phyloP scores from a whole-genome alignment of 495 filamentous ascomycete genomes.

The Penicillium ucsense region DNA sequence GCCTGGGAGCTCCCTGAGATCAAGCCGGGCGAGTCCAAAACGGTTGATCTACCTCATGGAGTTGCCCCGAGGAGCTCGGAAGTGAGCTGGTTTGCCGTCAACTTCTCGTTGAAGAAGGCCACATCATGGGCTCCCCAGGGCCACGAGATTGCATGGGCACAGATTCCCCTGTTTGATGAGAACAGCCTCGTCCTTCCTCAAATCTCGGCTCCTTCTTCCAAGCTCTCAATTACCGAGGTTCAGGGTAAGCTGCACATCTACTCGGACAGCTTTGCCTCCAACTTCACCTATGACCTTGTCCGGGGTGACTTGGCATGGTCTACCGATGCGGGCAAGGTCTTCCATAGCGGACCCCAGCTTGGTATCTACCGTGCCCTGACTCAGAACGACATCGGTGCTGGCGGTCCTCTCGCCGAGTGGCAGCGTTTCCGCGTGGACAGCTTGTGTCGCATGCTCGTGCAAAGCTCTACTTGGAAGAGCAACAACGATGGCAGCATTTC shows the following conservation, averaged over 20 bases:
- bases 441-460: slow-evolving; percentile 27
- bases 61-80: background rate
- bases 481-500: slow-evolving; percentile 2
- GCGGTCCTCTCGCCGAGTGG: slow-evolving; percentile 18
- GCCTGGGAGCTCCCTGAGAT: slow-evolving; percentile 1
- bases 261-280: slow-evolving; percentile 2
- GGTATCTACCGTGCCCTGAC: slow-evolving; percentile 29
- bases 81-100: slow-evolving; percentile 30
- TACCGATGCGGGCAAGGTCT: slow-evolving; percentile 3
- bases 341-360: slow-evolving; percentile 14
- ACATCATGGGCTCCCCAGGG: slow-evolving; percentile 37
- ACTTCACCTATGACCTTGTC: slow-evolving; percentile 13
- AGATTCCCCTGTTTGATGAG: slow-evolving; percentile 24
- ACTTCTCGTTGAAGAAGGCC: slow-evolving; percentile 27
- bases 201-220: slow-evolving; percentile 8
- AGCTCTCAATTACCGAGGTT: background rate
- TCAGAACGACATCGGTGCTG: slow-evolving; percentile 47
- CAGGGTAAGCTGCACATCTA: slow-evolving; percentile 1
- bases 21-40: background rate
- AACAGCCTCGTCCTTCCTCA: slow-evolving; percentile 5
- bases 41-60: slow-evolving; percentile 14
- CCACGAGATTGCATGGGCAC: slow-evolving; percentile 30
- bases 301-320: slow-evolving; percentile 12
- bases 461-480: slow-evolving; percentile 28
- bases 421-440: slow-evolving; percentile 22